These are phyloP conservation scores for Gynandropsis gynandra DNA, from an alignment of 345 rosid species.

Conservation along the genomic window DNA sequence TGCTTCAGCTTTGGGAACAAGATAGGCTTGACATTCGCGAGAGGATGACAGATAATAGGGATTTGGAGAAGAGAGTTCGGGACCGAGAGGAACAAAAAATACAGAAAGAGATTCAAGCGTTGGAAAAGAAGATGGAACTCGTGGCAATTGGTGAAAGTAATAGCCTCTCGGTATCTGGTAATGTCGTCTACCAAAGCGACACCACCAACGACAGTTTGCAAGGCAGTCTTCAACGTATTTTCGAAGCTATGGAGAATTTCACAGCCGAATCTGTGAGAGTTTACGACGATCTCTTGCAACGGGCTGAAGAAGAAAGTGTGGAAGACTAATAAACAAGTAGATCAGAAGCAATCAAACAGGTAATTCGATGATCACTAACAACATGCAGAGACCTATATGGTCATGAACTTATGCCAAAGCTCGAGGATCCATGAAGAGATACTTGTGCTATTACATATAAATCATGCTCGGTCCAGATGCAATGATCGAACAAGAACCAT, in stretches of 20 bases:
- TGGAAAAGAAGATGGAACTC: conserved; percentile 66
- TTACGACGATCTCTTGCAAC: conserved; percentile 74
- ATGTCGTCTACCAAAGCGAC: conserved; percentile 62
- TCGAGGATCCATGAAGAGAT: too few relatives aligned
- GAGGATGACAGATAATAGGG: conserved; percentile 46
- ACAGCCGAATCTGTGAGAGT: conserved; percentile 51
- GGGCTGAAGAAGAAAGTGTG: conserved; percentile 55
- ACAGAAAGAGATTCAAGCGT: conserved; percentile 82
- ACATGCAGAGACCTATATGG: too few relatives aligned
- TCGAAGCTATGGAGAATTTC: conserved; percentile 91
- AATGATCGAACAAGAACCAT: too few relatives aligned
- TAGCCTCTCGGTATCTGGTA: conserved; percentile 28
- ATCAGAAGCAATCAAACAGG: neutral
- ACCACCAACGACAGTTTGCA: conserved; percentile 58
- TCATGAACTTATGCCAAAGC: too few relatives aligned
- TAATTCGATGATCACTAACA: too few relatives aligned
- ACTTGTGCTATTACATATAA: too few relatives aligned
- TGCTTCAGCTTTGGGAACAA: conserved; percentile 77
- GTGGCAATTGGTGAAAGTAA: conserved; percentile 28
- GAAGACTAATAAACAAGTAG: conserved; percentile 32
- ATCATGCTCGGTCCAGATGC: too few relatives aligned
- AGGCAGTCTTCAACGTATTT: conserved; percentile 57
- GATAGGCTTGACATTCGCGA: conserved; percentile 48
- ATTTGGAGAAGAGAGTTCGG: conserved; percentile 54
- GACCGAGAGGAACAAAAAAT: conserved; percentile 80